Percentiles rank a stretch among this genome's conserved stretches.
phyloP scores from a whole-genome alignment of 2,329 filamentous ascomycete species.

The Albifimbria verrucaria region DNA sequence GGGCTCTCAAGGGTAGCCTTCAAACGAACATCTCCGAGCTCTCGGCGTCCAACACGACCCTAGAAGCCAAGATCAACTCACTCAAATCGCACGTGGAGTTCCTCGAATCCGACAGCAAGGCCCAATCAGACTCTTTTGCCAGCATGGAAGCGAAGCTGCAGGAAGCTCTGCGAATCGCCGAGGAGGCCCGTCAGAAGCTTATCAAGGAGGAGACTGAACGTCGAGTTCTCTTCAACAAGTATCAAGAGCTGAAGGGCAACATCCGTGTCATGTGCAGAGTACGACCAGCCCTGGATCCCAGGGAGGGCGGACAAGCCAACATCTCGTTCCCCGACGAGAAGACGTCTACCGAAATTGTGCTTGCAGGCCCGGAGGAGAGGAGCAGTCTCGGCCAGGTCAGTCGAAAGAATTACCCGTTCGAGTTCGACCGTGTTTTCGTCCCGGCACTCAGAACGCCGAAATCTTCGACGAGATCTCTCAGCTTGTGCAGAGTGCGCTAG shows the following conservation, averaged over 20 bases:
- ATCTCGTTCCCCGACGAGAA: constrained; percentile 80
- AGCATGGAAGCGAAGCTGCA: constrained; percentile 77
- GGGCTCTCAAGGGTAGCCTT: constrained; percentile 52
- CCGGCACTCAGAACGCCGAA: constrained; percentile 75
- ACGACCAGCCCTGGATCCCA: constrained; percentile 62
- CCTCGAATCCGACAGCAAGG: constrained; percentile 84
- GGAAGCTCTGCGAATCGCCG: constrained; percentile 68
- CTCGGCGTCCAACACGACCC: constrained; percentile 57
- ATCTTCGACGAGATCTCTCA: constrained; percentile 97
- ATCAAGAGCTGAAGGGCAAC: constrained; percentile 96
- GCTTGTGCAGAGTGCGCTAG: constrained; percentile 90
- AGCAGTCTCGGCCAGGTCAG: constrained; percentile 73
- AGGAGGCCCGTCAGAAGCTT: constrained; percentile 73
- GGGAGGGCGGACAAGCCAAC: constrained; percentile 64
- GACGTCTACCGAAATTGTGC: constrained; percentile 81
- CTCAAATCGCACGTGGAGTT: constrained; percentile 83
- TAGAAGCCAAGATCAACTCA: constrained; percentile 73
- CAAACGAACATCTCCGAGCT: constrained; percentile 55
- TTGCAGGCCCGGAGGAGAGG: constrained; percentile 80
- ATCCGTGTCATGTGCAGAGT: constrained; percentile 98
- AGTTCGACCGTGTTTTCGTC: constrained; percentile 90
- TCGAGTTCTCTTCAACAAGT: constrained; percentile 92
- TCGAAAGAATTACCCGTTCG: constrained; percentile 78
- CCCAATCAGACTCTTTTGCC: constrained; percentile 82
- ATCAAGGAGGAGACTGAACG: constrained; percentile 88